Evolutionary conservation across 441 rosid genomes (phyloP), one percentile per base, ranked within the genome.

Genomic region (Kokia cookei): DNA sequence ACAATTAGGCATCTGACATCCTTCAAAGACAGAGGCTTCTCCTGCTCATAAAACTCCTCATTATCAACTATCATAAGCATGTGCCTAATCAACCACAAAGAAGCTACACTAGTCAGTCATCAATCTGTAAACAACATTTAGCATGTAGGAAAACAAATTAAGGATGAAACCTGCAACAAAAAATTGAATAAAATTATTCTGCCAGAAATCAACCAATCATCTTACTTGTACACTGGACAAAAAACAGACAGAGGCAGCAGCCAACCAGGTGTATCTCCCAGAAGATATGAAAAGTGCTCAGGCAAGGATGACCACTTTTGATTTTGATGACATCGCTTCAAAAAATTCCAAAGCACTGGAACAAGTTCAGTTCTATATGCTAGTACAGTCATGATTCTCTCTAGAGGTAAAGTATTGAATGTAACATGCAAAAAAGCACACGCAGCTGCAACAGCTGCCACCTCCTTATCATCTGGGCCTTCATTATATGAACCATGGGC

Each of bases 201-300:
- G 69, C 57, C 48, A 60, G 54, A 62, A 50, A 69, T 69, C 40
- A 72, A 73, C 72, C 45, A 77, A 65, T 78, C 58, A 81, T 74
- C 98, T 91, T 85, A 94, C 99, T 92, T 96, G 83, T 92, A 96
- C 61, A 96, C 91, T 63, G 99, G 99, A 79, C 99, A 96, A 76
- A 96, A 96, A 82, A 96, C 99, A 73, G 89, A 88, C 74, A 96
- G 85, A 65, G 98, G 98, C 71, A 96, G 79, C 50, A 96, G 88
- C 98, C 99, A 94, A 73, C 97, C 97, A 75, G 98, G 93, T 27
- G 86, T 90, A 85, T 96, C 98, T 75, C 87, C 91, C 48, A 93
- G 85, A 63, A 86, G 88, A 84, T 85, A 87, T 73, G 89, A 85
- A 68, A 86, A 79, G 69, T 77, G 84, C 78, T 81, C 89, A 60